Percentiles rank a stretch among this genome's conserved stretches.
These are phyloP conservation scores for Candida xyloterini DNA, from an alignment of 805 yeast species.

Conservation along the genomic window DNA sequence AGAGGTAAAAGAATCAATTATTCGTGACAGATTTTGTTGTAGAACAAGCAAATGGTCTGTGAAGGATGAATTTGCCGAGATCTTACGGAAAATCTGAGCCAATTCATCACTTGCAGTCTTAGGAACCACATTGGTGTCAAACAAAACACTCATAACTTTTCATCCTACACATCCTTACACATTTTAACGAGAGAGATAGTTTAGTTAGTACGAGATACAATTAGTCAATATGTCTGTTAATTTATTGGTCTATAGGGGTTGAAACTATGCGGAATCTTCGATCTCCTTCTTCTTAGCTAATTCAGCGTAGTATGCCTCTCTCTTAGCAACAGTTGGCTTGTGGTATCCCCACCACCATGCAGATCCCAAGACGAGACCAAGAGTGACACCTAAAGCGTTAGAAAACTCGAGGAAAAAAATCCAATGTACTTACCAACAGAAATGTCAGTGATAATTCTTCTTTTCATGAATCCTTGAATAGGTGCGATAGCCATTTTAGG, in stretches of 20 bases:
- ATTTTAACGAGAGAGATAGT: background rate
- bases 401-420: background rate
- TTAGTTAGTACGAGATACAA: background rate
- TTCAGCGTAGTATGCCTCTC: conserved; percentile 83
- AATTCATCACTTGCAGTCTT: conserved; percentile 15
- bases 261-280: conserved; percentile 39
- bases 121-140: conserved; percentile 14
- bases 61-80: conserved; percentile 2
- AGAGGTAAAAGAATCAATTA: conserved; percentile 27
- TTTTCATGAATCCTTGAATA: conserved; percentile 78
- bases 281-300: conserved; percentile 71
- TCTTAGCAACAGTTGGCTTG: conserved; percentile 63
- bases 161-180: conserved; percentile 7
- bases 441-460: conserved; percentile 77
- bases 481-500: conserved; percentile 72
- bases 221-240: background rate
- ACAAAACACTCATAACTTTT: conserved; percentile 9
- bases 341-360: conserved; percentile 88
- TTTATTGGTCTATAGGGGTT: conserved; percentile 5
- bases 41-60: conserved; percentile 22
- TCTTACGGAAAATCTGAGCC: conserved; percentile 16
- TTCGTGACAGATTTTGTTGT: conserved; percentile 25
- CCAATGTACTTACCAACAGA: conserved; percentile 54
- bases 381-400: conserved; percentile 20
- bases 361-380: conserved; percentile 50